Evolutionary conservation across 2,329 filamentous ascomycete species (phyloP).

Genomic region (Whalleya microplaca): DNA sequence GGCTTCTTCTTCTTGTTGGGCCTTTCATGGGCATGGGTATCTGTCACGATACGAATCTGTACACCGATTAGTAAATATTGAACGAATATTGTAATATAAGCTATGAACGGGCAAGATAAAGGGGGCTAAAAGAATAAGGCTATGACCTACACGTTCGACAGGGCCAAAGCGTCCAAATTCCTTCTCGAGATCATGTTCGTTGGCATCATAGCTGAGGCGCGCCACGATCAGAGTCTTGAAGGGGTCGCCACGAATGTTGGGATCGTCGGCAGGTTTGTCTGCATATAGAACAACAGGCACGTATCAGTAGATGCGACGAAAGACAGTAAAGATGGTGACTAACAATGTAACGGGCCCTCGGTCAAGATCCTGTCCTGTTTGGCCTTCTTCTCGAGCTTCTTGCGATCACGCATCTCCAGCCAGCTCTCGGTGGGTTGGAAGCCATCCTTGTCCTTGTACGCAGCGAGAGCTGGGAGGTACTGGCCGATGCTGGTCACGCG

Average conservation of each 20-base stretch:
- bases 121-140: background rate
- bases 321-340: constrained; percentile 25
- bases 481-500: constrained; percentile 73
- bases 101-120: background rate
- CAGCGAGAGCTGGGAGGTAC: constrained; percentile 73
- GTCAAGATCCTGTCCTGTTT: constrained; percentile 65
- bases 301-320: constrained; percentile 17
- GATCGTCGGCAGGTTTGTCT: constrained; percentile 85
- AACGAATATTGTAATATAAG: too few species aligned
- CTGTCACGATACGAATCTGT: constrained; percentile 85
- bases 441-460: constrained; percentile 77
- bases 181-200: constrained; percentile 86
- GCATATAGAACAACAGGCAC: constrained; percentile 23
- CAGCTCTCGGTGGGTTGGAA: constrained; percentile 90
- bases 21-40: constrained; percentile 70
- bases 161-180: constrained; percentile 94
- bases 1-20: constrained; percentile 79
- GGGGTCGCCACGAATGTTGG: constrained; percentile 88
- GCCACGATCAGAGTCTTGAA: constrained; percentile 95
- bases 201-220: constrained; percentile 85
- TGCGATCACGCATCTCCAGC: constrained; percentile 83
- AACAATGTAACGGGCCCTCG: constrained; percentile 69
- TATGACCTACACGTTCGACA: constrained; percentile 77
- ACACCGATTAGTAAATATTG: constrained; percentile 12
- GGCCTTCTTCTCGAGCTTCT: constrained; percentile 78